Base-by-base conservation (phyloP, 495 filamentous ascomycete genomes). In the Xylaria bambusicola region DNA sequence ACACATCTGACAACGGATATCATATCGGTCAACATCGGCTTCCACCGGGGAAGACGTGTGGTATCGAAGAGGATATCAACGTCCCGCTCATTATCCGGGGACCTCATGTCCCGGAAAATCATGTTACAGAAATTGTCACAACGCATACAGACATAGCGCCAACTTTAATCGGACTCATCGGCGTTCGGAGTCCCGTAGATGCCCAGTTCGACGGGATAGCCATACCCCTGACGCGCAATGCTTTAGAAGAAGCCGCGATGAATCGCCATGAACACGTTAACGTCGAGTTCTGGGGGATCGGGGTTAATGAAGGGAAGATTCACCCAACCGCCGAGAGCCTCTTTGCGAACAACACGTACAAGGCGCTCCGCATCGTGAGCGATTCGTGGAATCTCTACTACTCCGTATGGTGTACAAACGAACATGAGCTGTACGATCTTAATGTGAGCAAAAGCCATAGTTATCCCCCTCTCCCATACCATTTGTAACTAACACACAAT, bases 1-100 rank as follows among this genome's bases (percentile, higher is more conserved):
- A 80, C 62, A 81, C 81, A 3, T 79, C 78, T 0, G 84, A 86
- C 58, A 86, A 87, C 52, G 84, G 84, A 0, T 87, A 83, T 66
- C 82, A 86, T 56, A 81, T 86, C 53, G 82, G 83, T 13, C 82
- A 86, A 58, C 83, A 87, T 56, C 77, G 84, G 4, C 53, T 86
- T 9, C 79, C 78, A 6, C 81, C 82, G 2, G 84, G 84, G 1
- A 87, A 87, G 66, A 71, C 77, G 12, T 80, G 78, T 27, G 77
- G 78, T 0, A 86, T 76, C 44, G 79, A 82, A 56, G 80, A 84
- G 58, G 84, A 87, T 63, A 83, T 85, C 48, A 81, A 83, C 7
- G 75, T 87, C 0, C 84, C 84, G 0, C 70, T 86, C 21, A 60
- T 76, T 8, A 75, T 83, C 35, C 74, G 80, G 0, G 80, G 80